Base-by-base conservation (phyloP, 2,329 filamentous ascomycete species). In the Fusarium sarcochroum region DNA sequence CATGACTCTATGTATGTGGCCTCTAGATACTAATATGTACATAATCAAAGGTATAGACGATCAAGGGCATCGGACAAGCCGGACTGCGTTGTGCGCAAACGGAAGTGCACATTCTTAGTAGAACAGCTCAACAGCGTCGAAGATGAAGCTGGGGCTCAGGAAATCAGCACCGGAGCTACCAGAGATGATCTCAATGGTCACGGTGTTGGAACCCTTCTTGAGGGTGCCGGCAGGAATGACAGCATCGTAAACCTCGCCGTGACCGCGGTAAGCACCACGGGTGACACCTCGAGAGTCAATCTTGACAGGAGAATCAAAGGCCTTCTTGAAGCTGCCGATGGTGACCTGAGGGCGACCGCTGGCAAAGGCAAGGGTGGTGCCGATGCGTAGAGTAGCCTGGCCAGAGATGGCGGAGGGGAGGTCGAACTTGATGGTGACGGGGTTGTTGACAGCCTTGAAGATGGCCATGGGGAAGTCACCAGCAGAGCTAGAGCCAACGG, bases 211-310 rank as follows among this genome's bases (percentile, higher is more conserved):
- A 1, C 89, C 90, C n/a, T 80, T 79, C 9, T 86, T 82, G 46
- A 92, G 81, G 4, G 81, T 88, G 1, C 88, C 88, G 3, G 85
- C 78, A 1, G 89, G 87, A 46, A 91, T 85, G n/a, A 77, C 79
- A 45, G 87, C 84, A 61, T 89, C 84, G 71, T 91, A 91, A 7
- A 90, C 83, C 69, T 92, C 89, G 6, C 89, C 89, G 53, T 82
- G 80, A 0, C 89, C 89, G 9, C 88, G 81, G 72, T 91, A 91
- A 1, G 88, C 88, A 13, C 89, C 90, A 14, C 90, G 82, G 1
- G 89, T 91, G 3, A 91, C 83, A 14, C 89, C 89, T 17, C 89
- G 83, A 6, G 86, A 89, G 74, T 91, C 84, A 48, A 92, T 87
- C 77, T 90, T 89, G 11, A 80, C 83, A 1, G 89, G 89, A 0